Conservation (phyloP, 192 early-diverging fungal species). For the Linnemannia zychae region DNA sequence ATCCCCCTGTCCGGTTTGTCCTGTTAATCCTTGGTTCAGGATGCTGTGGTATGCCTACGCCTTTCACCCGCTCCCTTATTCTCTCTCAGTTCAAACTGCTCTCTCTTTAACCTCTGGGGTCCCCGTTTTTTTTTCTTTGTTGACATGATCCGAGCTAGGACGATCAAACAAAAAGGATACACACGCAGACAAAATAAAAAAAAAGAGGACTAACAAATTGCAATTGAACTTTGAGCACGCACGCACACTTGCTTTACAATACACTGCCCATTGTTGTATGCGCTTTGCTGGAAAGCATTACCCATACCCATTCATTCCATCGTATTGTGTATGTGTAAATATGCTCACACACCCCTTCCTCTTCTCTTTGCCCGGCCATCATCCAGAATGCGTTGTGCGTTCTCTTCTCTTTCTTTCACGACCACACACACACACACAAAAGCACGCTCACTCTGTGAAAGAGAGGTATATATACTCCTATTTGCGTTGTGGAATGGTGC, state of each 20-base stretch:
- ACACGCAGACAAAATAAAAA: neutral
- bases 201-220: neutral
- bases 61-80: neutral
- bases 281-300: neutral
- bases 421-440: neutral
- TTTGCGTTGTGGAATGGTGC: conserved; percentile 2
- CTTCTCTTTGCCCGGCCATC: neutral
- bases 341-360: neutral
- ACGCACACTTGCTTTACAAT: neutral
- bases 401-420: neutral
- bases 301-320: neutral
- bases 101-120: neutral
- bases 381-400: neutral
- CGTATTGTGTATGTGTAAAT: neutral
- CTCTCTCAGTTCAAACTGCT: neutral
- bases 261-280: neutral
- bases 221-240: conserved; percentile 12
- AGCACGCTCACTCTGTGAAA: neutral
- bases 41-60: neutral
- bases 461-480: neutral
- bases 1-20: neutral
- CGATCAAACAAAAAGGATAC: neutral
- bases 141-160: neutral
- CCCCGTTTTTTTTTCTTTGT: neutral
- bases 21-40: neutral